Evolutionary conservation across 768 basidiomycete species (phyloP).

Genomic region (Boletus sensibilis): DNA sequence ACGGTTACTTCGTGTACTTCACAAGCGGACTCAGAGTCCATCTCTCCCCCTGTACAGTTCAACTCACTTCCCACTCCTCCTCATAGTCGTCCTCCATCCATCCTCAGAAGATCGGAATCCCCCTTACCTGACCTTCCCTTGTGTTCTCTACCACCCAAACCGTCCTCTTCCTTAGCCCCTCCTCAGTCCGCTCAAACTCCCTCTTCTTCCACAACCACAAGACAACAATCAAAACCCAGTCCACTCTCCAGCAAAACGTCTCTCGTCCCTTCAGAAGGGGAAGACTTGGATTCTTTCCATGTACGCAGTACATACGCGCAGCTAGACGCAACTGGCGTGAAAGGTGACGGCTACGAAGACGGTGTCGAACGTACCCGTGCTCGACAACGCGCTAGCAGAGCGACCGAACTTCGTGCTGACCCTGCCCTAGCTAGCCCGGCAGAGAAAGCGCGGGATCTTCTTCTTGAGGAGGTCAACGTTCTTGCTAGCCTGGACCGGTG

Average conservation of each 20-base stretch:
- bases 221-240: conserved; percentile 31
- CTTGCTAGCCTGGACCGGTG: conserved; percentile 85
- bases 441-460: conserved; percentile 67
- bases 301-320: conserved; percentile 87
- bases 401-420: conserved; percentile 58
- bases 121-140: conserved; percentile 23
- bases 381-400: conserved; percentile 51
- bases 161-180: conserved; percentile 17
- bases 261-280: conserved; percentile 70
- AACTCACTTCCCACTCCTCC: conserved; percentile 28
- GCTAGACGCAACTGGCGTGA: conserved; percentile 87
- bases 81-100: conserved; percentile 30
- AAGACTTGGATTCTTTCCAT: conserved; percentile 80
- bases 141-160: conserved; percentile 19
- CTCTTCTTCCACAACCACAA: conserved; percentile 24
- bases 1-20: conserved; percentile 30
- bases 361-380: conserved; percentile 92
- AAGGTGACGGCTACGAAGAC: conserved; percentile 92
- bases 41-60: conserved; percentile 16
- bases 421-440: conserved; percentile 53
- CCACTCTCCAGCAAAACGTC: conserved; percentile 54
- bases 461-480: conserved; percentile 69
- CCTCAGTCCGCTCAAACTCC: conserved; percentile 42
- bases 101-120: conserved; percentile 22
- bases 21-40: conserved; percentile 17